phyloP scores from a whole-genome alignment of 169 alveolate species.

The Toxoplasma gondii region DNA sequence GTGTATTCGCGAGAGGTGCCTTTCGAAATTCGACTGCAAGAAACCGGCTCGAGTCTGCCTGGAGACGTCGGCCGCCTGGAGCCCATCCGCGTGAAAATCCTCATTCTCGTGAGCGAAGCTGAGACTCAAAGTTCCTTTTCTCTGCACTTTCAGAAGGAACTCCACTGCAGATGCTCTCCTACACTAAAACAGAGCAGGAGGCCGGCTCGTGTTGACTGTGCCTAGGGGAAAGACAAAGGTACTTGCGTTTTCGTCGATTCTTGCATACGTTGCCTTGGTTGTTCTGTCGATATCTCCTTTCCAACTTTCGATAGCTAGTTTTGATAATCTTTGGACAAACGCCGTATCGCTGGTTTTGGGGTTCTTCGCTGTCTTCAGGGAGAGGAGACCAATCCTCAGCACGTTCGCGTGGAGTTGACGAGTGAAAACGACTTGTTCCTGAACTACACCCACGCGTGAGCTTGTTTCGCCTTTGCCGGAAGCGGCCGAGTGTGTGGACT shows the following conservation, averaged over 20 bases:
- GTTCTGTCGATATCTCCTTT: too few species aligned
- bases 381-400: constrained; percentile 83
- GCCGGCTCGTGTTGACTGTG: too few species aligned
- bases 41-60: constrained; percentile 40
- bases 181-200: too few species aligned
- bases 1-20: constrained; percentile 92
- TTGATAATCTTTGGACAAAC: too few species aligned
- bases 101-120: constrained; percentile 74
- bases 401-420: constrained; percentile 88
- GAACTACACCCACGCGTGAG: constrained; percentile 88
- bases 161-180: too few species aligned
- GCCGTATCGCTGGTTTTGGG: too few species aligned
- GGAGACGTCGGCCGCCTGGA: constrained; percentile 89
- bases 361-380: constrained; percentile 80
- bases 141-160: background rate
- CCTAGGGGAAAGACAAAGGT: too few species aligned
- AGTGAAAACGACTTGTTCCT: constrained; percentile 94
- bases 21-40: constrained; percentile 89
- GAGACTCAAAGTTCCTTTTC: background rate
- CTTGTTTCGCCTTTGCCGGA: background rate
- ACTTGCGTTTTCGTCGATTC: too few species aligned
- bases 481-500: background rate
- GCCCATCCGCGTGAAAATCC: constrained; percentile 87
- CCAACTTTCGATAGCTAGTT: too few species aligned
- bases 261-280: too few species aligned